Percentiles rank a stretch among this genome's conserved stretches.
Evolutionary conservation across 805 yeast species (phyloP).

Genomic region (Yamadazyma sp.): DNA sequence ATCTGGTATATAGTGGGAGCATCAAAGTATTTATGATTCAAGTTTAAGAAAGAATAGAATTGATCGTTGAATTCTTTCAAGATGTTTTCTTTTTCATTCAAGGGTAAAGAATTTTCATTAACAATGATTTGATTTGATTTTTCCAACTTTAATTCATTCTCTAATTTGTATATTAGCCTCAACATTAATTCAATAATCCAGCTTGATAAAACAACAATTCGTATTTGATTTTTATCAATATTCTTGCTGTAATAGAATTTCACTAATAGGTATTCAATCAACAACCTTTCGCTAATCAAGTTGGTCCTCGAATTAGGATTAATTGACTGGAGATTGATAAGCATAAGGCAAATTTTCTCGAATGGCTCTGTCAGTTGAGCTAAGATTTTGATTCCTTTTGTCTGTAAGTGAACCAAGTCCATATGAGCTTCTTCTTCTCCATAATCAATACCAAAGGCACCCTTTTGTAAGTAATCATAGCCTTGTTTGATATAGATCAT

Average conservation of each 20-base stretch:
- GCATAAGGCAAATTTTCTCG: conserved; percentile 63
- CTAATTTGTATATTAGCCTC: conserved; percentile 43
- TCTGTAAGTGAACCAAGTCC: conserved; percentile 21
- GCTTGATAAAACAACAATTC: conserved; percentile 49
- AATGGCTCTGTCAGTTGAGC: conserved; percentile 66
- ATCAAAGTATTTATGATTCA: conserved; percentile 53
- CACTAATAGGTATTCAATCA: conserved; percentile 32
- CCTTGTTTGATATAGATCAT: conserved; percentile 36
- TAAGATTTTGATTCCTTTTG: conserved; percentile 44
- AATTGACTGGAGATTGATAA: conserved; percentile 20
- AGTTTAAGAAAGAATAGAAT: conserved; percentile 49
- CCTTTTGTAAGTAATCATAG: conserved; percentile 30
- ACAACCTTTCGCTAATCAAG: conserved; percentile 21
- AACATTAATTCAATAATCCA: conserved; percentile 65
- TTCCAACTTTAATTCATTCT: conserved; percentile 20
- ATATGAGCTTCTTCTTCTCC: conserved; percentile 13
- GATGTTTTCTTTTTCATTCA: conserved; percentile 2
- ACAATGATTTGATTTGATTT: conserved; percentile 1
- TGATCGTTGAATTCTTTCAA: conserved; percentile 11
- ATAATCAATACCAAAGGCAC: conserved; percentile 30
- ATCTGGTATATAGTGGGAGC: conserved; percentile 68
- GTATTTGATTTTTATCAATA: conserved; percentile 26
- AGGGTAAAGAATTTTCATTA: neutral
- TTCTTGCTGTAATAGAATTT: conserved; percentile 25
- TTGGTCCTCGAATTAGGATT: conserved; percentile 4